phyloP scores from a whole-genome alignment of 2,329 filamentous ascomycete genomes.

The Colletotrichum spinosum region DNA sequence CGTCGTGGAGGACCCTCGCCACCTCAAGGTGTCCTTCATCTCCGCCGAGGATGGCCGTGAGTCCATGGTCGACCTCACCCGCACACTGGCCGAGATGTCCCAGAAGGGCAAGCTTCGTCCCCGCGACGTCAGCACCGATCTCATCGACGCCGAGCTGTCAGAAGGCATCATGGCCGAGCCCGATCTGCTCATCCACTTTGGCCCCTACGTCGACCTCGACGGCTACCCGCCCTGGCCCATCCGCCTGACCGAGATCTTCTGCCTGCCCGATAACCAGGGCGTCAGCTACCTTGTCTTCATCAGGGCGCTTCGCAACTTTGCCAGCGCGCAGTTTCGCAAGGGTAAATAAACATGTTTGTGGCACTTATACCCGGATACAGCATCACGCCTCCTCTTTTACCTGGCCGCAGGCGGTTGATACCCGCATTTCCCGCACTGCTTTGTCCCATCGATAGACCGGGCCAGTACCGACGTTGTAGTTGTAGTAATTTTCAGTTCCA shows the following conservation, averaged over 20 bases:
- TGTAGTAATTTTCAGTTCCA: slow-evolving; percentile 86
- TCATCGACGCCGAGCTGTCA: slow-evolving; percentile 89
- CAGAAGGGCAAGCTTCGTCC: slow-evolving; percentile 86
- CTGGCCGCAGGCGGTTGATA: slow-evolving; percentile 44
- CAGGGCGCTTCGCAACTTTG: slow-evolving; percentile 83
- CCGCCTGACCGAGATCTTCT: slow-evolving; percentile 92
- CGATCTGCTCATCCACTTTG: slow-evolving; percentile 89
- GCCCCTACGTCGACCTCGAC: slow-evolving; percentile 83
- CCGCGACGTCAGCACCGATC: slow-evolving; percentile 83
- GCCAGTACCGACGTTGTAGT: slow-evolving; percentile 82
- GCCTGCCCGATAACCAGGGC: slow-evolving; percentile 78
- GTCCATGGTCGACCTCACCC: slow-evolving; percentile 94
- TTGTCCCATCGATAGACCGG: slow-evolving; percentile 76
- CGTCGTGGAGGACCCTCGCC: slow-evolving; percentile 45
- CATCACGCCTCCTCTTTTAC: slow-evolving; percentile 19
- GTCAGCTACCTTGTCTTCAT: slow-evolving; percentile 97
- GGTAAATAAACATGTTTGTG: slow-evolving; percentile 64
- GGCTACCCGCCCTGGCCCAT: slow-evolving; percentile 98
- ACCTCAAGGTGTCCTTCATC: slow-evolving; percentile 78
- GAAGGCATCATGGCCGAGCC: slow-evolving; percentile 87
- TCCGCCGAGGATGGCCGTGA: slow-evolving; percentile 91
- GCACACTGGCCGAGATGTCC: slow-evolving; percentile 94
- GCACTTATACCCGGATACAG: slow-evolving; percentile 30
- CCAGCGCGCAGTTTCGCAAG: slow-evolving; percentile 88
- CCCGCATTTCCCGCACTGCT: slow-evolving; percentile 60